phyloP scores from a whole-genome alignment of 2,329 filamentous ascomycete species.

The Ophiostoma sp. region DNA sequence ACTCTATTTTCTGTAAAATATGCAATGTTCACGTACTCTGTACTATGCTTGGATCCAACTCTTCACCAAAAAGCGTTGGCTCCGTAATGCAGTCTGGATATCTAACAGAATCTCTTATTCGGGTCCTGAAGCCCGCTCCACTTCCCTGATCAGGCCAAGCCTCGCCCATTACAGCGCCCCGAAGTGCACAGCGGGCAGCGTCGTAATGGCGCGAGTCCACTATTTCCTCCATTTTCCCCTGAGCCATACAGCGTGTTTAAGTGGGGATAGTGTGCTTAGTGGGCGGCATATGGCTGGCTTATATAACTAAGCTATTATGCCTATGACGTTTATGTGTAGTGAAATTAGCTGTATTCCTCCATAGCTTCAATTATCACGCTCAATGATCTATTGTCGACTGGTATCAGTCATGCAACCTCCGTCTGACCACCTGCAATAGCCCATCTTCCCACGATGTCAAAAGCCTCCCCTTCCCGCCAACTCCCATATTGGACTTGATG shows the following conservation, averaged over 20 bases:
- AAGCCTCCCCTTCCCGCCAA: neutral
- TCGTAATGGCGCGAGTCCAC: conserved; percentile 7
- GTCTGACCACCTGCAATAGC: neutral
- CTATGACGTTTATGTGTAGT: neutral
- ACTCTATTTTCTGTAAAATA: neutral
- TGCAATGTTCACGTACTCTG: neutral
- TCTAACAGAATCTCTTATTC: neutral
- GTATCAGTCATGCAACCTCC: too few species aligned
- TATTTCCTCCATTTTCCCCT: conserved; percentile 12
- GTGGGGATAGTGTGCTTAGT: neutral
- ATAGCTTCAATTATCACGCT: too few species aligned
- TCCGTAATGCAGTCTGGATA: conserved; percentile 7
- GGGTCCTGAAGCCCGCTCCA: neutral
- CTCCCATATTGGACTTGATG: too few species aligned
- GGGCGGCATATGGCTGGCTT: neutral
- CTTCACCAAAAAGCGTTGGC: conserved; percentile 1
- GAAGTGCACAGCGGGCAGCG: neutral
- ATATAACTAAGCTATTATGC: neutral
- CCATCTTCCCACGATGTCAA: neutral
- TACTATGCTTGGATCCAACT: neutral
- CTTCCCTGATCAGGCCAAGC: neutral
- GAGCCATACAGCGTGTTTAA: conserved; percentile 8
- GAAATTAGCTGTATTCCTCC: neutral
- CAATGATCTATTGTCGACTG: too few species aligned
- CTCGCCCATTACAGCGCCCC: neutral